phyloP scores from a whole-genome alignment of 1,139 yeast genomes.

The Hyphopichia burtonii region DNA sequence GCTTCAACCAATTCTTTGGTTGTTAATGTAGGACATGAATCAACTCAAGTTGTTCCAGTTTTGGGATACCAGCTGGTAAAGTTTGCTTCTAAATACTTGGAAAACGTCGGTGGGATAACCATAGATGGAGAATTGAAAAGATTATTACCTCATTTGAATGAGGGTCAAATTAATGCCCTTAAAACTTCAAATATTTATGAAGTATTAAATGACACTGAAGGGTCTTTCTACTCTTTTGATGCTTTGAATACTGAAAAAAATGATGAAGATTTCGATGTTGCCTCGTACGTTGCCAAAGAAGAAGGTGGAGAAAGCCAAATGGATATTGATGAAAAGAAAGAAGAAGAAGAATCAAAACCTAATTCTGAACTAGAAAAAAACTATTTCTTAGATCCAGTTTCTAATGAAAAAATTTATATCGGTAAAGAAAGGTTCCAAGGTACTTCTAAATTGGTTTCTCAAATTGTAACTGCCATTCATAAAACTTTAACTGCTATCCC shows the following conservation, averaged over 20 bases:
- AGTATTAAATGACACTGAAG: conserved; percentile 58
- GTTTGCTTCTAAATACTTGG: conserved; percentile 51
- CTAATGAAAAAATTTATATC: conserved; percentile 55
- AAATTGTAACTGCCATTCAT: conserved; percentile 56
- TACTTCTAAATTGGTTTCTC: conserved; percentile 53
- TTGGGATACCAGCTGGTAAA: conserved; percentile 64
- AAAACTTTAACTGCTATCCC: conserved; percentile 54
- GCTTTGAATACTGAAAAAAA: conserved; percentile 45
- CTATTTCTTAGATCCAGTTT: conserved; percentile 55
- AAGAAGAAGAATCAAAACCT: conserved; percentile 35
- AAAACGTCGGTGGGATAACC: conserved; percentile 56
- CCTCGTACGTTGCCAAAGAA: conserved; percentile 77
- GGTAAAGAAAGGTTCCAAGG: conserved; percentile 92
- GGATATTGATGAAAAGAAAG: conserved; percentile 20
- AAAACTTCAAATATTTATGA: conserved; percentile 78
- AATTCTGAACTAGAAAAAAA: conserved; percentile 67
- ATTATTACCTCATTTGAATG: conserved; percentile 57
- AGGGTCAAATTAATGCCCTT: conserved; percentile 66
- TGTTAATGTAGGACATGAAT: conserved; percentile 76
- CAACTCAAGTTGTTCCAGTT: conserved; percentile 77
- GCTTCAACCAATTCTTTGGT: conserved; percentile 60
- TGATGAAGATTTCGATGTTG: conserved; percentile 83
- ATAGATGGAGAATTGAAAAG: conserved; percentile 55
- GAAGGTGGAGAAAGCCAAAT: conserved; percentile 13
- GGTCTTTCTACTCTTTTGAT: conserved; percentile 58